Conservation (phyloP, 345 rosid genomes). For the Anastatica hierochuntica region DNA sequence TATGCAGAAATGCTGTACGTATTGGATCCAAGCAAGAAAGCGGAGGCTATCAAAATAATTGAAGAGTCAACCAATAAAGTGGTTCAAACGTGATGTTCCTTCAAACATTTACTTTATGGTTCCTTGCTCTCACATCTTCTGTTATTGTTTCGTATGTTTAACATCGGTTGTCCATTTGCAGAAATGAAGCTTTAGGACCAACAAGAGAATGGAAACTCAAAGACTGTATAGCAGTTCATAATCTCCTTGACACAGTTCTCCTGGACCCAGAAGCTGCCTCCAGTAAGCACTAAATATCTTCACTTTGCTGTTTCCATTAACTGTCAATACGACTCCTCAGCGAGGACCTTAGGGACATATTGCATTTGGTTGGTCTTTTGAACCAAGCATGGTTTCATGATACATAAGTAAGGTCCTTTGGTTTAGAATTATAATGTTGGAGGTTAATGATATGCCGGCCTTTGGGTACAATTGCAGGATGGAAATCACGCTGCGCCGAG, state of each 20-base stretch:
- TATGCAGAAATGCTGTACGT: conserved; percentile 73
- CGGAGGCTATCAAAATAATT: conserved; percentile 60
- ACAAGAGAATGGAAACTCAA: conserved; percentile 70
- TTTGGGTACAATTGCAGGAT: conserved; percentile 41
- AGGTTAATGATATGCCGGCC: too few relatives aligned
- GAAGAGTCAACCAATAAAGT: conserved; percentile 61
- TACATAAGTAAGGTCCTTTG: too few relatives aligned
- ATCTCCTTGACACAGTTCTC: conserved; percentile 43
- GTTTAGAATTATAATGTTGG: too few relatives aligned
- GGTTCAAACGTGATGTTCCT: conserved; percentile 39
- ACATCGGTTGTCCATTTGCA: conserved; percentile 17
- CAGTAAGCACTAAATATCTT: conserved; percentile 44
- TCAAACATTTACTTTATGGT: neutral
- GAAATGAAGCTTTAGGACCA: conserved; percentile 57
- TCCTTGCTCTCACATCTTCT: neutral
- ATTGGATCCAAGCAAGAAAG: conserved; percentile 59
- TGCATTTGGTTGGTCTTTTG: neutral
- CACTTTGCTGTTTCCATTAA: conserved; percentile 3
- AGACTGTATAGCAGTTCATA: conserved; percentile 74
- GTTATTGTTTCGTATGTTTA: neutral
- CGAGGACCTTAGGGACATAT: neutral
- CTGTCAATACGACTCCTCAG: neutral
- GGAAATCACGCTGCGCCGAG: conserved; percentile 66
- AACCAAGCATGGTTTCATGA: neutral
- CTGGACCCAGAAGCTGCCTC: conserved; percentile 56